phyloP scores from a whole-genome alignment of 345 rosid genomes.

The Gossypium ekmanianum region DNA sequence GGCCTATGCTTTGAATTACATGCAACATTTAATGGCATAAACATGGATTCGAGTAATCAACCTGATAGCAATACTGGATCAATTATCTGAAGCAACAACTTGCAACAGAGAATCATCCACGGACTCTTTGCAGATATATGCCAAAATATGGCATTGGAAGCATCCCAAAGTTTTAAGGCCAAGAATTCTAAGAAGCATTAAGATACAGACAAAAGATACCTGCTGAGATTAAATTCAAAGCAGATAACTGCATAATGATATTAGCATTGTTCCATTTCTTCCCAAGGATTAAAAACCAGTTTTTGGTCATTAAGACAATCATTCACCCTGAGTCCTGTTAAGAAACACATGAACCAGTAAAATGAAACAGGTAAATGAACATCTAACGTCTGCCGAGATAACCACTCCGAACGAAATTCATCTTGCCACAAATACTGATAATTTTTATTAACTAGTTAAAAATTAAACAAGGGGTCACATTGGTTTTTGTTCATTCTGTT shows the following conservation, averaged over 20 bases:
- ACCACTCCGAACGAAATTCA: background rate
- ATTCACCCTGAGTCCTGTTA: background rate
- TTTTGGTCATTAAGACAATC: background rate
- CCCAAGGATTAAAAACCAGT: background rate
- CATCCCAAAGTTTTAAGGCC: background rate
- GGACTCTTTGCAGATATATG: background rate
- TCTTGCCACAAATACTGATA: background rate
- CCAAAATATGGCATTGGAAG: background rate
- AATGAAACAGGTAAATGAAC: background rate
- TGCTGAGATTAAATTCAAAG: background rate
- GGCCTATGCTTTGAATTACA: background rate
- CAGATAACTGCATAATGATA: background rate
- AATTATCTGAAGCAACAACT: background rate
- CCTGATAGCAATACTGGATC: background rate
- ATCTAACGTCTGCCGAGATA: background rate
- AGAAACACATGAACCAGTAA: background rate
- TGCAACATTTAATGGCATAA: background rate
- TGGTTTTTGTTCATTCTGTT: too few relatives aligned
- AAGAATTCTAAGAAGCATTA: background rate
- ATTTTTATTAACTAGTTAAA: too few relatives aligned
- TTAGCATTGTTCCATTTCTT: background rate
- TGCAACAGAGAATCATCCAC: background rate
- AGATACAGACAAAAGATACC: background rate
- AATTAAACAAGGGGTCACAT: too few relatives aligned
- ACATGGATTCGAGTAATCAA: conserved; percentile 1